Conservation (phyloP, 306 rosid species). For the Inga laurina region DNA sequence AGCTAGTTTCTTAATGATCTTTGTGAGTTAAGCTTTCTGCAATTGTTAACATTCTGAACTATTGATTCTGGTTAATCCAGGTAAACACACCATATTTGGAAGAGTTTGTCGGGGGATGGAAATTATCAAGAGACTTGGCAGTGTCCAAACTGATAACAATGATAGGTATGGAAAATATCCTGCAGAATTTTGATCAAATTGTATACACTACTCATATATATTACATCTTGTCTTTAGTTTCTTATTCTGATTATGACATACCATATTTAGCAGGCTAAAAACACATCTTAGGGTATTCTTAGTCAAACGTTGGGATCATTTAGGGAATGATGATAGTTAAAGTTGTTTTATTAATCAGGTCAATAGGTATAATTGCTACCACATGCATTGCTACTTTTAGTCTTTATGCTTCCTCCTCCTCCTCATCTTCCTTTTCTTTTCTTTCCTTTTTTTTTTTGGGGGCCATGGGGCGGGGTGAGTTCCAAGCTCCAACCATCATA, state of each 20-base stretch:
- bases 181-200: background rate
- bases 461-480: background rate
- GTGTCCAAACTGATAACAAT: conserved; percentile 92
- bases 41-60: conserved; percentile 22
- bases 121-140: conserved; percentile 92
- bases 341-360: background rate
- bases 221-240: conserved; percentile 2
- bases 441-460: background rate
- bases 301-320: background rate
- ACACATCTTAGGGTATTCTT: conserved; percentile 1
- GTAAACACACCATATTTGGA: conserved; percentile 96
- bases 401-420: background rate
- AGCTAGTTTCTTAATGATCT: conserved; percentile 18
- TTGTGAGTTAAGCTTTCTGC: conserved; percentile 10
- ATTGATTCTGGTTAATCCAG: conserved; percentile 49
- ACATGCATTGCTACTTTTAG: conserved; percentile 1
- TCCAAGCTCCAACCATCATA: background rate
- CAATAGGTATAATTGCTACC: background rate
- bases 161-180: conserved; percentile 68
- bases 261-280: background rate
- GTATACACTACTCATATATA: background rate
- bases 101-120: conserved; percentile 92
- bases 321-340: background rate
- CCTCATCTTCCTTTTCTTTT: background rate
- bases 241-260: background rate